Evolutionary conservation across 2,329 filamentous ascomycete genomes (phyloP).

Genomic region (Colletotrichum magnum): DNA sequence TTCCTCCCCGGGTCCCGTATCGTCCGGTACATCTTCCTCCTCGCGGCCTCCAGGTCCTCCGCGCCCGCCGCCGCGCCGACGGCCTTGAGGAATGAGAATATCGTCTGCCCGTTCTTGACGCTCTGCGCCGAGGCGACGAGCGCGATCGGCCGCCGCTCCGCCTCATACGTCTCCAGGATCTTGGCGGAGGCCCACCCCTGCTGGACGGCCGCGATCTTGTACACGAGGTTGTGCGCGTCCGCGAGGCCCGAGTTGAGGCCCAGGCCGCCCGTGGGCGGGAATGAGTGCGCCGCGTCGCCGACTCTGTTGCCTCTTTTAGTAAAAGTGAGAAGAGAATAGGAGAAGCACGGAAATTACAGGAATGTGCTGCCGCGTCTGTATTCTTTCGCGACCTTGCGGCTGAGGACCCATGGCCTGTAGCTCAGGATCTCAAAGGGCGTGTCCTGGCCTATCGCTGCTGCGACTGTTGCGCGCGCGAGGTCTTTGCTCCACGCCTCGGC

Average conservation of each 20-base stretch:
- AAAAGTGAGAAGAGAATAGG: neutral
- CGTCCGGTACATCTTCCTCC: constrained; percentile 48
- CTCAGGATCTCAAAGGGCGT: constrained; percentile 55
- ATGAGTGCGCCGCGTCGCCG: constrained; percentile 51
- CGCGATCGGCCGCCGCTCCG: constrained; percentile 55
- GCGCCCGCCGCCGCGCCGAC: constrained; percentile 53
- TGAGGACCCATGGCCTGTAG: constrained; percentile 57
- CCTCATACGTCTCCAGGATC: constrained; percentile 54
- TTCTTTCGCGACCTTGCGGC: constrained; percentile 55
- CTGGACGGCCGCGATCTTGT: constrained; percentile 55
- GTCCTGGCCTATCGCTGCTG: constrained; percentile 50
- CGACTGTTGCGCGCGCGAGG: constrained; percentile 49
- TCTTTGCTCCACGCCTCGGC: constrained; percentile 52
- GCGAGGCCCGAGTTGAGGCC: constrained; percentile 51
- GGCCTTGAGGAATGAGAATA: constrained; percentile 56
- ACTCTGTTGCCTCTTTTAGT: constrained; percentile 35
- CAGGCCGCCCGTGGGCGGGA: constrained; percentile 51
- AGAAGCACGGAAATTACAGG: constrained; percentile 46
- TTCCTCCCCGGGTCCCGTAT: constrained; percentile 49
- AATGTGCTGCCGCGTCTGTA: constrained; percentile 54
- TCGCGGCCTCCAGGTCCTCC: constrained; percentile 46
- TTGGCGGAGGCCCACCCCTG: constrained; percentile 46
- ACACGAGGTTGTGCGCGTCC: constrained; percentile 51
- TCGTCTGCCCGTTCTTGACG: constrained; percentile 59
- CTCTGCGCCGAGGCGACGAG: constrained; percentile 57